phyloP scores from a whole-genome alignment of 441 rosid genomes.

The Populus hybrid region DNA sequence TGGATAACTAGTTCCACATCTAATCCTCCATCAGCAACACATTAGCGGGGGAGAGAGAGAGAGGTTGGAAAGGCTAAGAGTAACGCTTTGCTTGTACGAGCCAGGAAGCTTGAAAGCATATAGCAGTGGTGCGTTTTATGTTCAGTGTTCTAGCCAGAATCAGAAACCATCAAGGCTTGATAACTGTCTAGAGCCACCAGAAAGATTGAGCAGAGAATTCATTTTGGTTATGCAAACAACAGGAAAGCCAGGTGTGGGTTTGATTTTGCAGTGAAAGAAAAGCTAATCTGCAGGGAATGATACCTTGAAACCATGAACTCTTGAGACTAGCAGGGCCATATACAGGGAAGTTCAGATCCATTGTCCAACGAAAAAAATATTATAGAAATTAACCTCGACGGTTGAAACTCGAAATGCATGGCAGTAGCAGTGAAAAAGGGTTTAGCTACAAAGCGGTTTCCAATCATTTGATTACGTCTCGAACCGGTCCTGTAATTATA shows the following conservation, averaged over 20 bases:
- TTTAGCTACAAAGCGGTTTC: not conserved
- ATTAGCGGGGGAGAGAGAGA: not conserved
- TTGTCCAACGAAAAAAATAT: constrained; percentile 24
- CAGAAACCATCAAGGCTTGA: constrained; percentile 21
- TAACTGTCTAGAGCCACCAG: constrained; percentile 14
- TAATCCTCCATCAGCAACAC: constrained; percentile 5
- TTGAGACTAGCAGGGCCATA: constrained; percentile 21
- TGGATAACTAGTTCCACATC: constrained; percentile 17
- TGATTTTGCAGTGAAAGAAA: constrained; percentile 12
- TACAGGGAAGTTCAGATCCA: constrained; percentile 38
- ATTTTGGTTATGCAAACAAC: constrained; percentile 20
- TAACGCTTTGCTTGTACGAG: not conserved
- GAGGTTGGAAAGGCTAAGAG: constrained; percentile 1
- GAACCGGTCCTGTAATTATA: not conserved
- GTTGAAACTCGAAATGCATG: not conserved
- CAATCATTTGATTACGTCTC: not conserved
- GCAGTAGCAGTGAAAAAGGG: not conserved
- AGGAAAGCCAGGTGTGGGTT: constrained; percentile 21
- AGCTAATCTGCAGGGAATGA: constrained; percentile 28
- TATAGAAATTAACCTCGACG: not conserved
- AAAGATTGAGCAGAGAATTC: constrained; percentile 11
- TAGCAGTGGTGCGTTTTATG: not conserved
- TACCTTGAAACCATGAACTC: constrained; percentile 27
- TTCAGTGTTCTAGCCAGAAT: not conserved
- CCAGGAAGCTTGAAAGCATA: constrained; percentile 7